phyloP scores from a whole-genome alignment of 2,329 filamentous ascomycete species.

The Diplodia mutila region DNA sequence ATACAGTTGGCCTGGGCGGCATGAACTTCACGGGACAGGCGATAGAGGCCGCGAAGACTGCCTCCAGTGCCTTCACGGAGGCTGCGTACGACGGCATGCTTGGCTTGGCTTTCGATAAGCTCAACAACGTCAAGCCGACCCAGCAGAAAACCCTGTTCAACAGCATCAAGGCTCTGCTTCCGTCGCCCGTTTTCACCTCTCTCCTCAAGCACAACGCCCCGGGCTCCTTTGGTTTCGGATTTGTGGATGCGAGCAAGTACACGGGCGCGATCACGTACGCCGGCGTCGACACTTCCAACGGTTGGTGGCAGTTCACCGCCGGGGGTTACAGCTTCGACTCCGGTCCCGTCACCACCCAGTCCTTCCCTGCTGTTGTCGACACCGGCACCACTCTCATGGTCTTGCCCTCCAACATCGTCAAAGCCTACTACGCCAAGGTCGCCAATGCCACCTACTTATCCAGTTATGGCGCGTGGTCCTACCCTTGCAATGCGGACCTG shows the following conservation, averaged over 20 bases:
- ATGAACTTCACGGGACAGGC: slow-evolving; percentile 64
- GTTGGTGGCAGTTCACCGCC: slow-evolving; percentile 66
- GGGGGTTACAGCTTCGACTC: slow-evolving; percentile 60
- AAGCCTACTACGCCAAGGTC: slow-evolving; percentile 64
- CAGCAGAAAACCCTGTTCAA: slow-evolving; percentile 63
- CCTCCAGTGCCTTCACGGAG: slow-evolving; percentile 56
- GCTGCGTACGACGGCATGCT: slow-evolving; percentile 61
- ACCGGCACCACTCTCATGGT: slow-evolving; percentile 72
- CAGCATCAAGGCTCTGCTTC: slow-evolving; percentile 57
- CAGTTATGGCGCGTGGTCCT: slow-evolving; percentile 59
- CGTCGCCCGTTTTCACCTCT: slow-evolving; percentile 61
- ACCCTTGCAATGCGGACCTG: slow-evolving; percentile 55
- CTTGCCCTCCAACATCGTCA: slow-evolving; percentile 57
- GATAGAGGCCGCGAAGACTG: slow-evolving; percentile 65
- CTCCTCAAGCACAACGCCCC: slow-evolving; percentile 56
- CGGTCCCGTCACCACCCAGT: slow-evolving; percentile 36
- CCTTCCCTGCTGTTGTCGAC: slow-evolving; percentile 65
- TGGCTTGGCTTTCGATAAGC: slow-evolving; percentile 61
- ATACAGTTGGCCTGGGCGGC: slow-evolving; percentile 64
- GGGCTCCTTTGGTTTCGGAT: slow-evolving; percentile 61
- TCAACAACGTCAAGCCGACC: slow-evolving; percentile 60
- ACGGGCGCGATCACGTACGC: slow-evolving; percentile 62
- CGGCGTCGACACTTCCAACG: slow-evolving; percentile 59
- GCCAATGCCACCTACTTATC: slow-evolving; percentile 53
- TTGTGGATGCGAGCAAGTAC: slow-evolving; percentile 63